Evolutionary conservation across 176 grass and related monocot genomes (phyloP).

Genomic region (Tuctoria greenei): DNA sequence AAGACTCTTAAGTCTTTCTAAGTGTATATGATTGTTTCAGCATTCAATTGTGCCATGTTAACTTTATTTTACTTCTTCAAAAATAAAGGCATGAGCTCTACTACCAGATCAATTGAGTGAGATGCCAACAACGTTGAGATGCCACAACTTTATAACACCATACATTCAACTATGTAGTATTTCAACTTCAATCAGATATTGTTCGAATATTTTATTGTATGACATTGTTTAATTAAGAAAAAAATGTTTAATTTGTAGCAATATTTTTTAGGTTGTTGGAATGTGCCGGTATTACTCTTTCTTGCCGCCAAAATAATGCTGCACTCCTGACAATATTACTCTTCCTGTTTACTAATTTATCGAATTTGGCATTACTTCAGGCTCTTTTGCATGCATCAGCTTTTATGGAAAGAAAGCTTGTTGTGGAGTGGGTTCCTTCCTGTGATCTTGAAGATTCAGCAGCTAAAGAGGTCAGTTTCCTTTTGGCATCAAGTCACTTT

Average conservation of each 20-base stretch:
- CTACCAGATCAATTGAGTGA: not conserved
- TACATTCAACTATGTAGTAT: not conserved
- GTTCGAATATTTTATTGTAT: not conserved
- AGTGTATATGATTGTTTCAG: not conserved
- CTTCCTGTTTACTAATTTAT: slow-evolving; percentile 33
- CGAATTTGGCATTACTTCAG: slow-evolving; percentile 40
- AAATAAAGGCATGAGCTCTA: not conserved
- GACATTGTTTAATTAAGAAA: not conserved
- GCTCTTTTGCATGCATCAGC: slow-evolving; percentile 94
- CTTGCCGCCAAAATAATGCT: slow-evolving; percentile 6
- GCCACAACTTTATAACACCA: not conserved
- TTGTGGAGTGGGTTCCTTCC: slow-evolving; percentile 87
- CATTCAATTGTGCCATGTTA: not conserved
- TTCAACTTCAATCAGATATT: slow-evolving; percentile 2
- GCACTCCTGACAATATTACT: not conserved
- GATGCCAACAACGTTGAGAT: not conserved
- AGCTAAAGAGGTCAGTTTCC: slow-evolving; percentile 61
- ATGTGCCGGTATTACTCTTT: not conserved
- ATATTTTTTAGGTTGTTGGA: not conserved
- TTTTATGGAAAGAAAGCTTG: slow-evolving; percentile 77
- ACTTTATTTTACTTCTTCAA: not conserved
- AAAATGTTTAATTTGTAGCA: not conserved
- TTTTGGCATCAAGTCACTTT: slow-evolving; percentile 29
- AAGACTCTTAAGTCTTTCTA: not conserved
- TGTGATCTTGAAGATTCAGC: slow-evolving; percentile 84